These are phyloP conservation scores for Zygosaccharomyces sapae DNA, from an alignment of 1,139 yeast species.

Conservation along the genomic window DNA sequence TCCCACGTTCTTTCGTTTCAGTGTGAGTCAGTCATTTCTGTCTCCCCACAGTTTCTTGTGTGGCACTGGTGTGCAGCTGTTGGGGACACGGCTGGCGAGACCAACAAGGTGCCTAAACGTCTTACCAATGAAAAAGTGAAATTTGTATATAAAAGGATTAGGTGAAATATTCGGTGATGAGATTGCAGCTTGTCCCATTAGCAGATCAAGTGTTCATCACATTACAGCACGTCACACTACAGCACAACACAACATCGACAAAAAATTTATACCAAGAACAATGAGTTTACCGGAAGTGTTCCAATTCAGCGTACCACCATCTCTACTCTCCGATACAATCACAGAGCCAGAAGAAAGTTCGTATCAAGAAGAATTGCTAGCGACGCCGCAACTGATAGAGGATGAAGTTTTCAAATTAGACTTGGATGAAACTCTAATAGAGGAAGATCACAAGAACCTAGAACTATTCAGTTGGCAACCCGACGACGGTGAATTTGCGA, in stretches of 20 bases:
- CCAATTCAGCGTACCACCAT: conserved; percentile 10
- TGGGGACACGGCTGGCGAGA: conserved; percentile 6
- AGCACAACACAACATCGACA: not conserved
- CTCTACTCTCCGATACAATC: conserved; percentile 13
- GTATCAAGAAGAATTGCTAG: conserved; percentile 10
- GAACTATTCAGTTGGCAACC: conserved; percentile 7
- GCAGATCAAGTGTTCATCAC: not conserved
- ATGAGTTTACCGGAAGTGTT: conserved; percentile 6
- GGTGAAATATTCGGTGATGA: not conserved
- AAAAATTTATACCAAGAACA: not conserved
- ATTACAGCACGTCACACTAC: not conserved
- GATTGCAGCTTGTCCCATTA: not conserved
- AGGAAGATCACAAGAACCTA: not conserved
- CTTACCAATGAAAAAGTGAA: not conserved
- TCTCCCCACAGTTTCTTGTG: conserved; percentile 8
- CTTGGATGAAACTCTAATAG: conserved; percentile 6
- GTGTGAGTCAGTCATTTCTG: conserved; percentile 7
- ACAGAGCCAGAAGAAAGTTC: conserved; percentile 8
- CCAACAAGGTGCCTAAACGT: conserved; percentile 3
- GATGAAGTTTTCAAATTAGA: conserved; percentile 5
- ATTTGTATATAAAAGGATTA: conserved; percentile 4
- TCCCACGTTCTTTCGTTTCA: conserved; percentile 1
- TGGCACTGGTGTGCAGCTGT: conserved; percentile 3
- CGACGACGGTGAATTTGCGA: conserved; percentile 18
- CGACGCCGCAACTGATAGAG: conserved; percentile 7